Percentiles rank a stretch among this genome's conserved stretches.
Evolutionary conservation across 176 grass and related monocot species (phyloP).

Genomic region (Oryza glaberrima): DNA sequence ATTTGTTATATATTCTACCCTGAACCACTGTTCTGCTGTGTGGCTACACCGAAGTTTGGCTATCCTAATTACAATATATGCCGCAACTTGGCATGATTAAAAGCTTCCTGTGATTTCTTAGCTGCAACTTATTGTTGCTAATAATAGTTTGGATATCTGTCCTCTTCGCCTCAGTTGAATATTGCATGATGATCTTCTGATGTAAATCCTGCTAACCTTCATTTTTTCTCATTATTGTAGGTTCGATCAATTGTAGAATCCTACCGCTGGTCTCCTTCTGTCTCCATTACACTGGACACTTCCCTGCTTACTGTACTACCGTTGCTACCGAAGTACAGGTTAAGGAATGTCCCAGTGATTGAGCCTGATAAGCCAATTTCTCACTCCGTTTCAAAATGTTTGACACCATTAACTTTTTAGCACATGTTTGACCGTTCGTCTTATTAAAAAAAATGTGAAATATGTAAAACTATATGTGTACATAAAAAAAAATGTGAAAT

Average conservation of each 20-base stretch:
- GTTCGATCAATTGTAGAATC: constrained; percentile 76
- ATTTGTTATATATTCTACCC: neutral
- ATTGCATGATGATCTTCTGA: neutral
- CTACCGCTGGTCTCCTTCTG: constrained; percentile 69
- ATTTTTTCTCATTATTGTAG: constrained; percentile 40
- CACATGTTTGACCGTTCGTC: no score
- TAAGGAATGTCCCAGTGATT: constrained; percentile 89
- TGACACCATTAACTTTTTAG: no score
- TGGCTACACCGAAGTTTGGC: neutral
- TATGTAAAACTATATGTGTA: no score
- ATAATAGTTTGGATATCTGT: constrained; percentile 16
- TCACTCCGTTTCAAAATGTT: no score
- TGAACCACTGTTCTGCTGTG: neutral
- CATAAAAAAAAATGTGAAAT: no score
- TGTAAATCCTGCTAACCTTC: constrained; percentile 33
- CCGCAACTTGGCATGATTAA: neutral
- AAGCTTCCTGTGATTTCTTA: neutral
- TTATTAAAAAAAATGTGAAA: no score
- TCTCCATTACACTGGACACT: constrained; percentile 69
- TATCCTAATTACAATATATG: constrained; percentile 1
- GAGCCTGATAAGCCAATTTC: constrained; percentile 56
- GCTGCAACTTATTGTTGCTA: neutral
- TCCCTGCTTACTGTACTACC: constrained; percentile 84
- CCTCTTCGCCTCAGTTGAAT: neutral
- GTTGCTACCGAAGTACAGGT: constrained; percentile 91